Base-by-base conservation (phyloP, 805 yeast species). In the Ogataea zsoltii region DNA sequence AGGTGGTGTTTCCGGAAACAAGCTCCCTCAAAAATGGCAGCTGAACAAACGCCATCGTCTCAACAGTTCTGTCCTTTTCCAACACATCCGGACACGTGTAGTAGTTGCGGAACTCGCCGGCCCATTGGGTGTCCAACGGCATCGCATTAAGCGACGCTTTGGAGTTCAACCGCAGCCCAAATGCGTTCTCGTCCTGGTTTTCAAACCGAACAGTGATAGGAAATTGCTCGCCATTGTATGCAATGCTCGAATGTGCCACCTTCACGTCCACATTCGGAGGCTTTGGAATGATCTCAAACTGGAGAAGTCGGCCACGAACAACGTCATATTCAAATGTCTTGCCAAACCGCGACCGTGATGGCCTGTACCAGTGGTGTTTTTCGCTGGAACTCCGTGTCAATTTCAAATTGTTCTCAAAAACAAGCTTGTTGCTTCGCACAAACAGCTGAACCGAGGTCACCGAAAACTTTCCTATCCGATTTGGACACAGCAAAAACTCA, bases 241-340 rank as follows among this genome's bases (percentile, higher is more conserved):
- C 68, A 34, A 48, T 45, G 6, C 65, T 61, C 0, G 60, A 41
- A 16, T 59, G 50, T 1, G 50, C 52, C 6, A 70, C 42, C 0
- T 37, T 36, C 4, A 68, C 55, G 15, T 52, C 58, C 0, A 68
- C 58, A 3, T 64, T 55, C 5, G 79, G 79, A 2, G 65, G 54
- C 39, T 71, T 65, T 13, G 79, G 77, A 7, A 70, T 53, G 3
- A 71, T 60, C 30, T 66, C 66, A 46, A 62, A 59, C 17, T 42
- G 51, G 17, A 38, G 36, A 34, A 47, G 48, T 3, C 38, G 21
- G 2, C 57, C 53, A 2, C 32, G 23, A 15, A 58, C 48, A 3
- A 53, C 48, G 6, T 54, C 54, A 35, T 38, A 47, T 4, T 50
- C 54, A 26, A 46, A 48, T n/a, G 13, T 17, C 29, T 51, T 50